Evolutionary conservation across 306 rosid genomes (phyloP).

Genomic region (Alnus glutinosa): DNA sequence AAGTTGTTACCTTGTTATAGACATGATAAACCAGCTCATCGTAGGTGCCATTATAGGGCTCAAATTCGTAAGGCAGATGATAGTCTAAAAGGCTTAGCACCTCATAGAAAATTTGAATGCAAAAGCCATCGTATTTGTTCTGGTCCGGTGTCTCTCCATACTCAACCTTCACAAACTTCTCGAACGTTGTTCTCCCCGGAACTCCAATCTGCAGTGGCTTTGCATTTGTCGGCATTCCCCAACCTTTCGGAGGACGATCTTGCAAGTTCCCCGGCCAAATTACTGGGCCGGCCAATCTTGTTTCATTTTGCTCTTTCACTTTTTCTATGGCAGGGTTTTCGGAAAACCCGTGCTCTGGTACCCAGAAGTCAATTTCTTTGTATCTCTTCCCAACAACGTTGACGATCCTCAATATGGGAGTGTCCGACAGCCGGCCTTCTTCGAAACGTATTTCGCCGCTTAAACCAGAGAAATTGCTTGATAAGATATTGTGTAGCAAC

Average conservation of each 20-base stretch:
- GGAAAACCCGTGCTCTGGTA: conserved; percentile 35
- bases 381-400: conserved; percentile 49
- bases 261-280: conserved; percentile 65
- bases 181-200: conserved; percentile 59
- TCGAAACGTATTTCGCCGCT: conserved; percentile 60
- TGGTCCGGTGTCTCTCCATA: conserved; percentile 16
- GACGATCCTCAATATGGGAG: conserved; percentile 46
- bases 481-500: conserved; percentile 25
- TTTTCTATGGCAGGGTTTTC: conserved; percentile 14
- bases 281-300: conserved; percentile 31
- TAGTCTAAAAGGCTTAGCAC: conserved; percentile 36
- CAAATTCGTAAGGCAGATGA: conserved; percentile 43
- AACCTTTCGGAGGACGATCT: conserved; percentile 50
- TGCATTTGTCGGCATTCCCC: conserved; percentile 53
- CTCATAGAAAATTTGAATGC: conserved; percentile 46
- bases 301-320: neutral
- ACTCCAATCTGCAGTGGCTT: conserved; percentile 60
- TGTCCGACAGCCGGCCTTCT: conserved; percentile 34
- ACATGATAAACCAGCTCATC: conserved; percentile 51
- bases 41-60: conserved; percentile 38
- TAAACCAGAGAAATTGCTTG: conserved; percentile 48
- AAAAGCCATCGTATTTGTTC: conserved; percentile 48
- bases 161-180: conserved; percentile 57
- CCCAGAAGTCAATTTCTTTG: conserved; percentile 64
- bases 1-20: conserved; percentile 45